phyloP scores from a whole-genome alignment of 345 rosid genomes.

The Abelmoschus esculentus region DNA sequence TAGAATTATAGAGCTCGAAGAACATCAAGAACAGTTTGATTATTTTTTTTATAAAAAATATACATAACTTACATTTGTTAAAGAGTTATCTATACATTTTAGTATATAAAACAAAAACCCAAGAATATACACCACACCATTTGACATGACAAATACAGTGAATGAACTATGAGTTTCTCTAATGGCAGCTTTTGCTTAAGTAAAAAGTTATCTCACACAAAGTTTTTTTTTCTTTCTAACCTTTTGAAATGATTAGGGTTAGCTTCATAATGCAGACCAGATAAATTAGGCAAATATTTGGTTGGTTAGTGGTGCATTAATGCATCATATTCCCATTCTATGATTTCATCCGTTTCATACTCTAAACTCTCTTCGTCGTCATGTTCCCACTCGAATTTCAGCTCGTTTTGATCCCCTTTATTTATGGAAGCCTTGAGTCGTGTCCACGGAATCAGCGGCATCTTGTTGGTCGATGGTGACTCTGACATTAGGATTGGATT shows the following conservation, averaged over 20 bases:
- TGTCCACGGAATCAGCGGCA: constrained; percentile 15
- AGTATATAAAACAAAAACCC: background rate
- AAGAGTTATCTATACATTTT: too few species aligned
- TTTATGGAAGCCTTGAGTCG: constrained; percentile 13
- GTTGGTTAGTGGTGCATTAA: constrained; percentile 22
- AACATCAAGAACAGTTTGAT: too few species aligned
- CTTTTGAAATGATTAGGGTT: background rate
- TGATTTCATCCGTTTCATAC: constrained; percentile 61
- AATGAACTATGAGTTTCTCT: background rate
- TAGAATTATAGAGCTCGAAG: too few species aligned
- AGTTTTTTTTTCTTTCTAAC: background rate
- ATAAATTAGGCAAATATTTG: background rate
- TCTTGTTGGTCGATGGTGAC: constrained; percentile 15
- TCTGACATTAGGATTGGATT: constrained; percentile 29
- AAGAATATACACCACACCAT: background rate
- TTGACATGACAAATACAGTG: background rate
- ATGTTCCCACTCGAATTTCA: constrained; percentile 37
- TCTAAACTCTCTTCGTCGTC: constrained; percentile 30
- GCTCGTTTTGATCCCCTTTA: constrained; percentile 26
- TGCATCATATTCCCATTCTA: constrained; percentile 77
- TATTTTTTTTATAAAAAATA: too few species aligned
- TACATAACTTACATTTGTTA: background rate
- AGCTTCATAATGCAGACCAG: too few species aligned
- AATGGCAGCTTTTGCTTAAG: background rate
- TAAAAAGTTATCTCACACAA: background rate